A percentile compares a stretch with the other conserved stretches of the same genome.
Conservation (phyloP, 176 grass and related monocot species). For the Saccharum spontaneum region DNA sequence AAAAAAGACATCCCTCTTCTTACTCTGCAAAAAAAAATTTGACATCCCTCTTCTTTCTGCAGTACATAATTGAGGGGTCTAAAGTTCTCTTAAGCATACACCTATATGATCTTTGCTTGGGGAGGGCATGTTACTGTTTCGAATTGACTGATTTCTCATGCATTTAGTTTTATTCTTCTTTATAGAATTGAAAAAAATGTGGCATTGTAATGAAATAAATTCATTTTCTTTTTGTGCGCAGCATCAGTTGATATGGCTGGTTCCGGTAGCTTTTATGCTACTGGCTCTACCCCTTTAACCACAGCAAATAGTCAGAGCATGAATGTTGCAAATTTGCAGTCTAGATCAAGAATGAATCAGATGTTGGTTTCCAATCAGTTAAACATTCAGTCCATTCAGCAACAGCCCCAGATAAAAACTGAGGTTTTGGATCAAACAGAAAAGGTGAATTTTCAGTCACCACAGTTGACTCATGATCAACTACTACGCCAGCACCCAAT, state of each 20-base stretch:
- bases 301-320: constrained; percentile 56
- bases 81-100: constrained; percentile 10
- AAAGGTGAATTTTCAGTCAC: constrained; percentile 73
- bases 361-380: constrained; percentile 61
- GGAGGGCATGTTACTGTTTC: neutral
- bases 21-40: too few species aligned
- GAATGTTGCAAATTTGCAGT: constrained; percentile 61
- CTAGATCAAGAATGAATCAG: constrained; percentile 69
- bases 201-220: constrained; percentile 11
- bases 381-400: constrained; percentile 75
- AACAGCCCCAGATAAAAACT: constrained; percentile 64
- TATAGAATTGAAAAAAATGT: neutral
- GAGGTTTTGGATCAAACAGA: constrained; percentile 79
- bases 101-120: neutral
- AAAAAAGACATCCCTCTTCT: too few species aligned
- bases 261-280: constrained; percentile 66
- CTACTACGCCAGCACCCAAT: constrained; percentile 54
- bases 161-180: neutral
- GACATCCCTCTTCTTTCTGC: neutral
- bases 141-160: neutral
- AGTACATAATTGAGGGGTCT: constrained; percentile 9
- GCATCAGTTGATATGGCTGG: constrained; percentile 56
- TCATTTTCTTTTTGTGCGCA: constrained; percentile 27
- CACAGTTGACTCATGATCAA: constrained; percentile 62
- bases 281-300: constrained; percentile 69